Evolutionary conservation across 2,329 filamentous ascomycete species (phyloP), one percentile per base, ranked within the genome.

Genomic region (Leptographium lundbergii): DNA sequence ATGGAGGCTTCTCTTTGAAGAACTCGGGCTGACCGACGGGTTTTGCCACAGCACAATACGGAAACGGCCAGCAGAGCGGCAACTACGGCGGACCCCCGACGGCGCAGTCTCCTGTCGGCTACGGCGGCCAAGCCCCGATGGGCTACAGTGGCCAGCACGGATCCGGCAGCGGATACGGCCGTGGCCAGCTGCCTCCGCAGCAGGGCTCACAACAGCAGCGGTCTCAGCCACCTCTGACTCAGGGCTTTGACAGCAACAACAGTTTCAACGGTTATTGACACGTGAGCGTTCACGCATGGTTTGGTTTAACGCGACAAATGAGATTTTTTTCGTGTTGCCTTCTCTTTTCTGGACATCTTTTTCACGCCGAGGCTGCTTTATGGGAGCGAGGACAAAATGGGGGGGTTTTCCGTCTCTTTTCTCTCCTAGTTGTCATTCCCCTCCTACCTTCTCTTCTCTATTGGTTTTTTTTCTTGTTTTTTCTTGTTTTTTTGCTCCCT

Each of bases 111-210:
- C 81, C 82, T 34, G 81, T 77, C 45, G 80, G 77, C 52, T 86
- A 84, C 70, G 81, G 78, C 65, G 82, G 80, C 65, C 85, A 85
- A 67, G 84, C 86, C 68, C 83, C 82, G 60, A 87, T 88, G 80
- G 81, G 81, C 63, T 89, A 88, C 74, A 86, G 80, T 68, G 85
- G 78, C 63, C 86, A 81, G 66, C 81, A 86, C 65, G 94, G 87
- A 69, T 87, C 88, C 66, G 89, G 88, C 69, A 89, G 88, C 39
- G 55, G 55, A 25, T 51, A 27, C 39, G 54, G 54, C 25, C 54
- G 54, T 11, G 36, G 39, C 25, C 54, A 47, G 54, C 22, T 55
- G 39, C 19, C 51, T 27, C 34, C 34, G 22, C 53, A 55, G 53
- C 54, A 56, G 54, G 39, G 54, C 19, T 24, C 39, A 39, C 54